A percentile compares a stretch with the other conserved stretches of the same genome.
Evolutionary conservation across 2,329 filamentous ascomycete genomes (phyloP).

Genomic region (Paracorniculantispora psalliotae): DNA sequence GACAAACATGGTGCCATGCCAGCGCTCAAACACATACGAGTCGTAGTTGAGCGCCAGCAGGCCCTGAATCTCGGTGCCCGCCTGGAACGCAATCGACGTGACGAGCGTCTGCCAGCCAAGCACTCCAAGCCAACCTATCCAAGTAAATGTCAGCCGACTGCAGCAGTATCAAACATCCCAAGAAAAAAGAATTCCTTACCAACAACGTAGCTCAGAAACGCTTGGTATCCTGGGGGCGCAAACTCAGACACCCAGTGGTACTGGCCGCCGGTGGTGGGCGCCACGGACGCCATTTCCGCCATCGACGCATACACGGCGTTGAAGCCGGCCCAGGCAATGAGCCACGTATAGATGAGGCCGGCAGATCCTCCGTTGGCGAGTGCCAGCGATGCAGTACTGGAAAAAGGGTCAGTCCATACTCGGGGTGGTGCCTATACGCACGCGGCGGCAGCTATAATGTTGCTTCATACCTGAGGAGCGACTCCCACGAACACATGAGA

Average conservation of each 20-base stretch:
- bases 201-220: slow-evolving; percentile 42
- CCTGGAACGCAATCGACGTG: slow-evolving; percentile 34
- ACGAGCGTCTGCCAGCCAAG: slow-evolving; percentile 35
- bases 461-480: slow-evolving; percentile 24
- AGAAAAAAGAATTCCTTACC: neutral
- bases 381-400: slow-evolving; percentile 41
- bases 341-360: slow-evolving; percentile 36
- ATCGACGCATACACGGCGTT: slow-evolving; percentile 31
- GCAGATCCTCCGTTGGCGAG: slow-evolving; percentile 34
- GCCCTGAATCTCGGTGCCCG: slow-evolving; percentile 35
- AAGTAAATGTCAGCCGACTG: neutral
- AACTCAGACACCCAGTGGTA: slow-evolving; percentile 52
- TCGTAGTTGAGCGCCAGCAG: slow-evolving; percentile 31
- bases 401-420: slow-evolving; percentile 49
- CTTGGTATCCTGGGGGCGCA: slow-evolving; percentile 38
- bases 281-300: slow-evolving; percentile 43
- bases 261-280: slow-evolving; percentile 48
- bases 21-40: slow-evolving; percentile 29
- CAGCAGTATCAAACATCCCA: neutral
- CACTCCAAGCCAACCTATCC: slow-evolving; percentile 33
- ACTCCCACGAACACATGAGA: slow-evolving; percentile 38
- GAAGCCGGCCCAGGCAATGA: slow-evolving; percentile 29
- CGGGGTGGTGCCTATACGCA: neutral
- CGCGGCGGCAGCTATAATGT: no score
- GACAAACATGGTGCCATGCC: slow-evolving; percentile 40